These are phyloP conservation scores for Purshia tridentata DNA, from an alignment of 306 rosid species.

Conservation along the genomic window DNA sequence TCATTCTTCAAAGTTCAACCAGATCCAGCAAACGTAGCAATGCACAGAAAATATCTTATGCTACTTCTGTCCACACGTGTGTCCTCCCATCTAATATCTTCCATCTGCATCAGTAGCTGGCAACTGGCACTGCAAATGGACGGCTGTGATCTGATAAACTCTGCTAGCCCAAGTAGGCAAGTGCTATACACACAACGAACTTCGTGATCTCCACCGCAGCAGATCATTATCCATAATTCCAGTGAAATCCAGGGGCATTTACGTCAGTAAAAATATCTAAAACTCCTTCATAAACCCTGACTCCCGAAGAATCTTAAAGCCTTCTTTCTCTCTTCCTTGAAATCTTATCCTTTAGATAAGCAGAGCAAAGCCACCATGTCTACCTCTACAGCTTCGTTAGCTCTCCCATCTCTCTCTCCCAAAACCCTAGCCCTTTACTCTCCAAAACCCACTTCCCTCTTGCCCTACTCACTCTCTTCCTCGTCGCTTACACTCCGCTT, in stretches of 20 bases:
- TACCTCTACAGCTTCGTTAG: slow-evolving; percentile 63
- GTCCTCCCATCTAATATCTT: neutral
- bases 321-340: neutral
- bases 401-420: slow-evolving; percentile 50
- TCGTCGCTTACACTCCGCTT: slow-evolving; percentile 29
- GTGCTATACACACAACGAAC: neutral
- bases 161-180: neutral
- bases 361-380: slow-evolving; percentile 49
- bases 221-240: neutral
- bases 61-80: neutral
- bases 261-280: neutral
- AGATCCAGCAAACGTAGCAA: too few species aligned
- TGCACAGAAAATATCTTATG: neutral
- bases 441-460: slow-evolving; percentile 27
- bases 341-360: slow-evolving; percentile 48
- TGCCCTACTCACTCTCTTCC: slow-evolving; percentile 32
- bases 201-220: neutral
- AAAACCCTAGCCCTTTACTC: slow-evolving; percentile 33
- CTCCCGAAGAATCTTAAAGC: slow-evolving; percentile 9
- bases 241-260: neutral
- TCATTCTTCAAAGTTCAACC: too few species aligned
- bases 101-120: neutral
- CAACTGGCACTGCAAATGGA: neutral
- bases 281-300: slow-evolving; percentile 12
- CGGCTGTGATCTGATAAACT: slow-evolving; percentile 8